These are phyloP conservation scores for Theobroma cacao DNA, from an alignment of 345 rosid species.

Conservation along the genomic window DNA sequence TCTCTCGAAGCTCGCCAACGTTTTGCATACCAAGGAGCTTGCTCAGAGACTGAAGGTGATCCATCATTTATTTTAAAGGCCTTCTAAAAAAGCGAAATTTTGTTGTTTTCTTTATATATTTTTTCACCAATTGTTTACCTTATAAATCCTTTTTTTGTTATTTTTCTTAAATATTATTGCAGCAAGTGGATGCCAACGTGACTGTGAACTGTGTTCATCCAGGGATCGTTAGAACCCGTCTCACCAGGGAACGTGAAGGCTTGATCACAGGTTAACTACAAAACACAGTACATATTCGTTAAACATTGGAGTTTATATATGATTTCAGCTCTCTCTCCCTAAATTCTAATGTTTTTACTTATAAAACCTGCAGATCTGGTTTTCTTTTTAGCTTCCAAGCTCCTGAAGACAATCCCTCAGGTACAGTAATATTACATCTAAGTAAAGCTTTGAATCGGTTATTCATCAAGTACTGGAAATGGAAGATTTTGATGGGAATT, in stretches of 20 bases:
- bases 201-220: slow-evolving; percentile 93
- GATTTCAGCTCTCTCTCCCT: not conserved
- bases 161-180: slow-evolving; percentile 20
- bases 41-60: slow-evolving; percentile 71
- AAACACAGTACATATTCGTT: not conserved
- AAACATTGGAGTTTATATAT: not conserved
- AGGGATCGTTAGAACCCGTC: slow-evolving; percentile 86
- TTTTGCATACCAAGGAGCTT: slow-evolving; percentile 93
- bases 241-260: slow-evolving; percentile 93
- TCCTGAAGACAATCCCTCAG: slow-evolving; percentile 89
- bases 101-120: slow-evolving; percentile 29
- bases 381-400: slow-evolving; percentile 81
- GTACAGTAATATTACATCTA: slow-evolving; percentile 32
- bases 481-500: not conserved
- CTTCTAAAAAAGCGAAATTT: slow-evolving; percentile 21
- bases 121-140: not conserved
- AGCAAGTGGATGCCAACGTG: slow-evolving; percentile 82
- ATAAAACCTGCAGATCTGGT: slow-evolving; percentile 52
- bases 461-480: not conserved
- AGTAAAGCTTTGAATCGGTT: not conserved
- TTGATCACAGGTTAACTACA: slow-evolving; percentile 63
- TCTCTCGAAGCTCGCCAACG: slow-evolving; percentile 97
- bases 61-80: not conserved
- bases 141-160: not conserved
- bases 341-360: not conserved